These are phyloP conservation scores for Erythrophleum fordii DNA, from an alignment of 306 rosid genomes.

Conservation along the genomic window DNA sequence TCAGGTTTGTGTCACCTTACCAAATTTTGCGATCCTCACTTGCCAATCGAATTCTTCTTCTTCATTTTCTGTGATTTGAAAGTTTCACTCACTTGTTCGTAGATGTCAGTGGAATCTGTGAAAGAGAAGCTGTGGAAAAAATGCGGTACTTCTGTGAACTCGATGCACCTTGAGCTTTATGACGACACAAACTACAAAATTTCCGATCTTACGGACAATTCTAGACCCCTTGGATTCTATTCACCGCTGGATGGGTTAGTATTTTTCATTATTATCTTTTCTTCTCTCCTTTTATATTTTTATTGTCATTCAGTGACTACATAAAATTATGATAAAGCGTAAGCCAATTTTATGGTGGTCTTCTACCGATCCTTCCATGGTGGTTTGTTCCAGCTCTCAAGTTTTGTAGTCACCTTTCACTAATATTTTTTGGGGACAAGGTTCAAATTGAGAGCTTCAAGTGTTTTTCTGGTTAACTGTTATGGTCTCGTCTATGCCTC, in stretches of 20 bases:
- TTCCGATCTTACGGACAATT: conserved; percentile 65
- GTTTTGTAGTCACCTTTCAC: neutral
- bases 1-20: conserved; percentile 45
- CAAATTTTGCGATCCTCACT: neutral
- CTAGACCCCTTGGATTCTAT: conserved; percentile 71
- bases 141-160: conserved; percentile 78
- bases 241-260: conserved; percentile 83
- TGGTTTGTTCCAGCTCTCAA: neutral
- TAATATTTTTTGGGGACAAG: neutral
- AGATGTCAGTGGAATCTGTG: conserved; percentile 69
- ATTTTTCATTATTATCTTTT: neutral
- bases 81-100: conserved; percentile 1
- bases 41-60: neutral
- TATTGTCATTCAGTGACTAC: neutral
- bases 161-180: conserved; percentile 76
- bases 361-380: neutral
- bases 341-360: neutral
- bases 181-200: conserved; percentile 68
- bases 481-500: neutral
- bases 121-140: conserved; percentile 87
- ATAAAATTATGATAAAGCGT: neutral
- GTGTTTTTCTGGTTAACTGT: neutral
- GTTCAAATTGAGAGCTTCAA: neutral
- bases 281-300: neutral
- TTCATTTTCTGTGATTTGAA: neutral